Conservation (phyloP, 2,329 filamentous ascomycete species). For the Chaetomium strumarium region DNA sequence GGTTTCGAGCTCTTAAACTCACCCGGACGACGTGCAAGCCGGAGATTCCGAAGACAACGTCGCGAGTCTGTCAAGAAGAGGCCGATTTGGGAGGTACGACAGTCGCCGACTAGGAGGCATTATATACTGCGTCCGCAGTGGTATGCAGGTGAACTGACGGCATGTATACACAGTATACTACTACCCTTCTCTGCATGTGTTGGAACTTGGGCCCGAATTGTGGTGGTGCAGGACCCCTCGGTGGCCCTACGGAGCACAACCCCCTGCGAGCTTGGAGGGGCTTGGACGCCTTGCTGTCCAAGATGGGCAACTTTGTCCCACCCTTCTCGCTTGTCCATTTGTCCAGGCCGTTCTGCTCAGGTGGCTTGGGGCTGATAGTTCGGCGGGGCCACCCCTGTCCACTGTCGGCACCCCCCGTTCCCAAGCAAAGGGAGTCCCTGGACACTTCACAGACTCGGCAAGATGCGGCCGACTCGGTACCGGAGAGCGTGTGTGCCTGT, state of each 20-base stretch:
- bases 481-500: neutral
- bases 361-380: slow-evolving; percentile 4
- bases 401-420: too few relatives aligned
- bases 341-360: slow-evolving; percentile 9
- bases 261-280: slow-evolving; percentile 12
- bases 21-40: too few relatives aligned
- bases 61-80: too few relatives aligned
- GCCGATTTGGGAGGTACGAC: too few relatives aligned
- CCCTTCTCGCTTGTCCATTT: slow-evolving; percentile 14
- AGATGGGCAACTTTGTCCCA: slow-evolving; percentile 5
- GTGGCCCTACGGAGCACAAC: neutral
- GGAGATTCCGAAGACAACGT: too few relatives aligned
- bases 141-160: too few relatives aligned
- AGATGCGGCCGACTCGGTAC: slow-evolving; percentile 2
- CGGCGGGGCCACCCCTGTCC: slow-evolving; percentile 10
- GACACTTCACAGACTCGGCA: slow-evolving; percentile 8
- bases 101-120: too few relatives aligned
- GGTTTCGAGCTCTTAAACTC: too few relatives aligned
- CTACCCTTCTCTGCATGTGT: too few relatives aligned
- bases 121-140: too few relatives aligned
- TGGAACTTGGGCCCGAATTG: neutral
- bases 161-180: too few relatives aligned
- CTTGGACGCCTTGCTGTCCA: slow-evolving; percentile 7
- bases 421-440: slow-evolving; percentile 7
- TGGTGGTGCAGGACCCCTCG: neutral